Conservation (phyloP, 164 flowering plant genomes). For the Buxus sempervirens region DNA sequence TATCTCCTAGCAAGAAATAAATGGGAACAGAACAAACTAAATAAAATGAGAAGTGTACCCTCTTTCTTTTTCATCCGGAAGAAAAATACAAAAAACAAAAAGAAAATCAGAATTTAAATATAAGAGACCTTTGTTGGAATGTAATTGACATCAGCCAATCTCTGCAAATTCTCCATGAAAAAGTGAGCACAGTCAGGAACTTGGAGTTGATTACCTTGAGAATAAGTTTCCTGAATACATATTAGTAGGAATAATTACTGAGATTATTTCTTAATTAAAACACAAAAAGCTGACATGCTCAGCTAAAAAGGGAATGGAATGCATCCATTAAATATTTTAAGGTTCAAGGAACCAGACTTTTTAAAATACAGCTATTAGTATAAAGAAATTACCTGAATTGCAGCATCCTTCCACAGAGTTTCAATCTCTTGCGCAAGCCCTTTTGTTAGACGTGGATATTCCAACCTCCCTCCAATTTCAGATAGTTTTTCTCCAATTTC, state of each 20-base stretch:
- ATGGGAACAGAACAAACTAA: background rate
- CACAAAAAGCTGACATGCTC: background rate
- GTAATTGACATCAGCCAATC: constrained; percentile 73
- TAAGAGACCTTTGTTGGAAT: constrained; percentile 82
- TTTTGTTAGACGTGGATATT: constrained; percentile 73
- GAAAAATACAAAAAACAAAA: no score
- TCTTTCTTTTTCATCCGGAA: background rate
- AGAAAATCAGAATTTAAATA: constrained; percentile 5
- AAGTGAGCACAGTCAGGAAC: constrained; percentile 89
- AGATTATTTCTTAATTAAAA: constrained; percentile 1
- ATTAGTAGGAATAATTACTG: constrained; percentile 1
- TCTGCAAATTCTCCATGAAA: constrained; percentile 86
- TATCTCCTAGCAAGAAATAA: background rate
- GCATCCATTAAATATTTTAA: background rate
- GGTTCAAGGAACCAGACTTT: no score
- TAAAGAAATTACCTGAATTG: constrained; percentile 69
- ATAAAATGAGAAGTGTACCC: background rate
- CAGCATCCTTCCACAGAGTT: constrained; percentile 83
- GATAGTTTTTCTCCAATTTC: constrained; percentile 85
- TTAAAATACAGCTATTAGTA: no score
- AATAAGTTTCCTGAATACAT: constrained; percentile 66
- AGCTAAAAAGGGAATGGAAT: background rate
- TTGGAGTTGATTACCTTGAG: constrained; percentile 87
- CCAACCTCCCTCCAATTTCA: constrained; percentile 75
- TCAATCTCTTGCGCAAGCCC: constrained; percentile 82